Evolutionary conservation across 805 yeast genomes (phyloP), one percentile per base, ranked within the genome.

Genomic region (Yarrowia keelungensis): DNA sequence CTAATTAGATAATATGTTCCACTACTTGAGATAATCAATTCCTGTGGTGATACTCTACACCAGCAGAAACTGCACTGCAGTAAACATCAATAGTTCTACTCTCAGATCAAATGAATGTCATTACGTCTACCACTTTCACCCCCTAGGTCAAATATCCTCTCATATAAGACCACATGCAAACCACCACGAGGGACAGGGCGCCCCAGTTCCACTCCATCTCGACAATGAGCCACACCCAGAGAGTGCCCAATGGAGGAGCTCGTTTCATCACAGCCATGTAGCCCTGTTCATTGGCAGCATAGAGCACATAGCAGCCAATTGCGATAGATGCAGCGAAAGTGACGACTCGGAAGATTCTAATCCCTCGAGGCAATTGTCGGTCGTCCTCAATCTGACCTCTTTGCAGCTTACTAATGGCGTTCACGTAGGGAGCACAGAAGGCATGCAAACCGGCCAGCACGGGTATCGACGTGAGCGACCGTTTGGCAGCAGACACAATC

Each of bases 231-330:
- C 82, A 80, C 9, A 78, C 75, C 76, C 80, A 77, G 9, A 80
- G 68, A 14, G 83, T 80, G 19, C 81, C 82, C 5, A 80, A 70
- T 1, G 82, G 79, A 10, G 83, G 83, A 8, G 81, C 80, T 51
- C 74, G 70, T 49, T 74, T 72, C 81, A 80, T 80, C 22, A 77
- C 75, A 2, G 79, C 76, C 71, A 74, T 77, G 73, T 80, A 80
- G 42, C 80, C 81, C 53, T 75, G 77, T 65, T 74, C 77, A 65
- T 78, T 73, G 38, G 79, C 71, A 8, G 76, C 71, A 61, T 73
- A 74, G 16, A 79, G 72, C 39, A 79, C 70, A 69, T 78, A 79
- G 43, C 77, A 71, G 50, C 81, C 81, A 32, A 78, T 70, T 2
- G 68, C 71, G 5, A 73, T 70, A 35, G 76, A 68, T 8, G 72